Base-by-base conservation (phyloP, 1,284 basidiomycete species). In the Boletellus sp. region DNA sequence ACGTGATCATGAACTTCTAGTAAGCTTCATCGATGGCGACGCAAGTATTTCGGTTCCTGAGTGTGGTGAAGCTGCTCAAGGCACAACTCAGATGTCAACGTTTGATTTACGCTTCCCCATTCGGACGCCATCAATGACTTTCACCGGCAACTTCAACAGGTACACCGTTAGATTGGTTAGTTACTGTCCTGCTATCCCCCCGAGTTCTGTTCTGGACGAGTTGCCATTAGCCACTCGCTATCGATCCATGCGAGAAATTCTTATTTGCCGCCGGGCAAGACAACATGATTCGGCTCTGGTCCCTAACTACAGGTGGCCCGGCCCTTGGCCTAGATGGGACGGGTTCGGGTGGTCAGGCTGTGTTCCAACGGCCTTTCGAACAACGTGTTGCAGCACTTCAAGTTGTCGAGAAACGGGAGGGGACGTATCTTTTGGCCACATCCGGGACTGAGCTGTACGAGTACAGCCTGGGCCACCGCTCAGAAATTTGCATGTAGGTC, bases 251-350 rank as follows among this genome's bases (percentile, higher is more conserved):
- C 3, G 78, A 87, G 51, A 75, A 83, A 44, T 83, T 86, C 56
- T 61, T 93, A 15, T 91, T 91, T 59, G 83, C 83, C 5, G 85
- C 83, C 1, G 89, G 89, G 4, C 77, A 83, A 64, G 81, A 86
- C 73, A 61, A 75, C 58, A 68, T 77, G 57, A 72, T 89, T 65
- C 75, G 84, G 24, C 77, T 75, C 1, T 90, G 87, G 87, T 85
- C 84, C 4, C 61, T 89, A 7, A 72, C 66, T 7, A 78, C 75
- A 5, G 86, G 85, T 7, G 66, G 68, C 2, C 35, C 57, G 12
- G 68, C 71, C 8, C 63, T 83, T 24, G 47, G 55, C 42, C 60
- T 65, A n/a, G 50, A 49, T 49, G 46, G 18, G 46, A 22, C 48
- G 6, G 26, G 19, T 39, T 50, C 43, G 8, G 37, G 38, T 24